Conservation (phyloP, 1,139 yeast species). For the Suhomyces bribrorum region DNA sequence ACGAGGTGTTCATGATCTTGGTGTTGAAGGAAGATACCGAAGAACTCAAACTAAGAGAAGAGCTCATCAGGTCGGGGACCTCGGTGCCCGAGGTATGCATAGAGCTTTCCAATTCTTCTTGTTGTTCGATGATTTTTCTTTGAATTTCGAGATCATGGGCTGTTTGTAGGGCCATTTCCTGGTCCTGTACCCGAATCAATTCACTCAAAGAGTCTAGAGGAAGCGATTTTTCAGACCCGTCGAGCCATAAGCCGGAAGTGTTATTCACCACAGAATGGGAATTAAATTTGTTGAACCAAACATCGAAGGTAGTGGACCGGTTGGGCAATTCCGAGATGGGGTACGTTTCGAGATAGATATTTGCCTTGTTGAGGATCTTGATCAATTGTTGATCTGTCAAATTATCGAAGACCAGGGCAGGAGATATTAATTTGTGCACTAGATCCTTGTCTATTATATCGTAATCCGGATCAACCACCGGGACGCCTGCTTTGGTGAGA, state of each 20-base stretch:
- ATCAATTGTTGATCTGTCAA: constrained; percentile 35
- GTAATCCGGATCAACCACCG: constrained; percentile 15
- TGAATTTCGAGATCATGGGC: constrained; percentile 25
- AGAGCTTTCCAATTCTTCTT: constrained; percentile 30
- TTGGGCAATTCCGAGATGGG: constrained; percentile 31
- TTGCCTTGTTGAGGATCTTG: constrained; percentile 39
- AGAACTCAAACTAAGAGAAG: constrained; percentile 39
- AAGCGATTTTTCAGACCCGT: background rate
- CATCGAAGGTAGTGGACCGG: constrained; percentile 26
- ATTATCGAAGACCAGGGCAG: constrained; percentile 31
- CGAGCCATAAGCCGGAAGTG: constrained; percentile 15
- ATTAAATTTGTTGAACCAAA: constrained; percentile 40
- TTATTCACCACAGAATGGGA: constrained; percentile 21
- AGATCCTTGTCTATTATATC: constrained; percentile 40
- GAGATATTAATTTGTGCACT: constrained; percentile 45
- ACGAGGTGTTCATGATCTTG: constrained; percentile 32
- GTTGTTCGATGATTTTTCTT: constrained; percentile 23
- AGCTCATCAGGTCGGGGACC: constrained; percentile 28
- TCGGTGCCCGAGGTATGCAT: constrained; percentile 14
- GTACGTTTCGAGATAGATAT: constrained; percentile 27
- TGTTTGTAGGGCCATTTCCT: constrained; percentile 30
- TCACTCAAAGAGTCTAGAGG: constrained; percentile 4
- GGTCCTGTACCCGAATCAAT: constrained; percentile 28
- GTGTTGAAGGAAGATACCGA: constrained; percentile 34
- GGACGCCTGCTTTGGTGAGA: constrained; percentile 24